Evolutionary conservation across 495 filamentous ascomycete species (phyloP).

Genomic region (Symbiotaphrina buchneri): DNA sequence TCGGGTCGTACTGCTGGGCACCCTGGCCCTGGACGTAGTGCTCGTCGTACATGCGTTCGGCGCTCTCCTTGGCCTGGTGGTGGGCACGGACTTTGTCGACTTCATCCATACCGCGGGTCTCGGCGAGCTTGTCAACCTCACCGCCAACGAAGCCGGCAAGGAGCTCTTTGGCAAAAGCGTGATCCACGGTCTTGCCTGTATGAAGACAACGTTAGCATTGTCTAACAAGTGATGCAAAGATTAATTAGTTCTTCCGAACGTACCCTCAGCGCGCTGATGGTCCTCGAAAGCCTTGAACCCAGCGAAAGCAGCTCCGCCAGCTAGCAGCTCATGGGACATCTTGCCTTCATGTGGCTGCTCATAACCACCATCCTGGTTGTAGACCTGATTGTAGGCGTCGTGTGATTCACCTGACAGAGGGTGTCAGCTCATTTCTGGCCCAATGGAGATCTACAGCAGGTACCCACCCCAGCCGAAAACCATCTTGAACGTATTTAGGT

Average conservation of each 20-base stretch:
- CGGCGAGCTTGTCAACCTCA: conserved; percentile 57
- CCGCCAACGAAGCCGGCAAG: conserved; percentile 46
- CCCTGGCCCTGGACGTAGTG: conserved; percentile 25
- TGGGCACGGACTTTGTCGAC: conserved; percentile 43
- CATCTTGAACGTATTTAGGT: too few relatives aligned
- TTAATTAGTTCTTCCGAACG: conserved; percentile 4
- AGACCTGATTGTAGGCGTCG: conserved; percentile 35
- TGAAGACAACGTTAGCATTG: not conserved
- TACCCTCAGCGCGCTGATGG: conserved; percentile 48
- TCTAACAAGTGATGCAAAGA: not conserved
- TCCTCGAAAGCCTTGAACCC: conserved; percentile 67
- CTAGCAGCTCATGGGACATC: conserved; percentile 50
- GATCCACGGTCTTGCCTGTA: conserved; percentile 43
- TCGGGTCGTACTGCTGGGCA: conserved; percentile 20
- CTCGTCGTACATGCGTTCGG: conserved; percentile 34
- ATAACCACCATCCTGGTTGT: conserved; percentile 16
- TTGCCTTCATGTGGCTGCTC: conserved; percentile 29
- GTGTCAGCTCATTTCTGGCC: too few relatives aligned
- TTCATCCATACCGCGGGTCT: conserved; percentile 56
- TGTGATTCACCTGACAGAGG: conserved; percentile 19
- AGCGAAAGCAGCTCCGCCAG: conserved; percentile 56
- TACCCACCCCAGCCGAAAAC: too few relatives aligned
- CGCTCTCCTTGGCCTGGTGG: conserved; percentile 40
- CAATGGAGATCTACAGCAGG: too few relatives aligned
- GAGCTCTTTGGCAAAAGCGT: conserved; percentile 58